phyloP scores from a whole-genome alignment of 2,329 filamentous ascomycete genomes.

The Aspergillus awamori region DNA sequence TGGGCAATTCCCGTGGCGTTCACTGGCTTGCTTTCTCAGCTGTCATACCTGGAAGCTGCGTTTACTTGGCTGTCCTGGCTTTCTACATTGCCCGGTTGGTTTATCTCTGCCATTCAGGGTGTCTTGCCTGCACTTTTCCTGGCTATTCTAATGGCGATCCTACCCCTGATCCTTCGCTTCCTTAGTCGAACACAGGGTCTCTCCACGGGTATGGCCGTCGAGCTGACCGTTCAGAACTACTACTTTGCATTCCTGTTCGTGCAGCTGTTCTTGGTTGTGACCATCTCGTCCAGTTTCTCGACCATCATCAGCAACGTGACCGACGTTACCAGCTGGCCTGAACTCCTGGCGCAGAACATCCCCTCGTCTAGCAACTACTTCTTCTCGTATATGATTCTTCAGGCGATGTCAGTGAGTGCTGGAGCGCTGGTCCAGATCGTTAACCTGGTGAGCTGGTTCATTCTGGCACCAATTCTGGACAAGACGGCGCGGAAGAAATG shows the following conservation, averaged over 20 bases:
- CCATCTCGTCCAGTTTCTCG: constrained; percentile 75
- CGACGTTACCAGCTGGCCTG: constrained; percentile 69
- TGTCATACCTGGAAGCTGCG: constrained; percentile 67
- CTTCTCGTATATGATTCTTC: constrained; percentile 97
- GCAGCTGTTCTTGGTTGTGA: constrained; percentile 91
- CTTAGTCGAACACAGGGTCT: constrained; percentile 75
- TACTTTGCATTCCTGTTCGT: constrained; percentile 95
- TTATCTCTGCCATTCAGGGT: constrained; percentile 77
- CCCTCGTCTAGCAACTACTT: constrained; percentile 94
- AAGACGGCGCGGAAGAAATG: constrained; percentile 83
- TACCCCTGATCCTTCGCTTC: constrained; percentile 77
- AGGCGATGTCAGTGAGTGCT: constrained; percentile 87
- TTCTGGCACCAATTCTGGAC: constrained; percentile 79
- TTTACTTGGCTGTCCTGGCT: constrained; percentile 74
- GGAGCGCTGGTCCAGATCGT: constrained; percentile 83
- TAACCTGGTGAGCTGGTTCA: constrained; percentile 77
- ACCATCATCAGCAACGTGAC: constrained; percentile 66
- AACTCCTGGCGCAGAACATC: constrained; percentile 74
- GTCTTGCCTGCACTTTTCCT: constrained; percentile 79
- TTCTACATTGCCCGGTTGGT: constrained; percentile 58
- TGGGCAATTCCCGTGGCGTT: constrained; percentile 92
- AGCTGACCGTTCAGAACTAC: constrained; percentile 84
- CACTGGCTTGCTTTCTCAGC: constrained; percentile 78
- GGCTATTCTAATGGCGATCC: constrained; percentile 73
- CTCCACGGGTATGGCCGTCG: constrained; percentile 77